phyloP scores from a whole-genome alignment of 441 rosid genomes.

The Syzygium syzygioides region DNA sequence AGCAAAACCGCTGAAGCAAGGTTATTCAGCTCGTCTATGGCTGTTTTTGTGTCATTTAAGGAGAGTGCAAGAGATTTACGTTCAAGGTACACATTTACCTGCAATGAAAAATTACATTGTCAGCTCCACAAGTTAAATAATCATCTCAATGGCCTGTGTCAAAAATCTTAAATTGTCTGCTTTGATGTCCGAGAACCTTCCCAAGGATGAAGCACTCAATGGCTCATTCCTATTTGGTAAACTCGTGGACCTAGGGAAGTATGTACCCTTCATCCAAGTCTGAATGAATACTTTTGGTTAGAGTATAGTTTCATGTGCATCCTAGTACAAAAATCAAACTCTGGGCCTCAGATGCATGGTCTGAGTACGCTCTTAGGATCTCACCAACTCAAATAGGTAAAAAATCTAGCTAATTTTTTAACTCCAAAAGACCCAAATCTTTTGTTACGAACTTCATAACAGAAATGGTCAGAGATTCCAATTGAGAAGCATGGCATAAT shows the following conservation, averaged over 20 bases:
- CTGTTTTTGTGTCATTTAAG: constrained; percentile 58
- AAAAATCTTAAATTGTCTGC: background rate
- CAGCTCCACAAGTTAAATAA: background rate
- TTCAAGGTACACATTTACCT: constrained; percentile 51
- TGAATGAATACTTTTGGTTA: background rate
- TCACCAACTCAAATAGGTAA: background rate
- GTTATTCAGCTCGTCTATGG: constrained; percentile 55
- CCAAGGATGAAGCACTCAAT: background rate
- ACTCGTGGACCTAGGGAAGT: background rate
- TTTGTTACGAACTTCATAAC: background rate
- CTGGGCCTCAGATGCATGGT: background rate
- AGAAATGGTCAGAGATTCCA: background rate
- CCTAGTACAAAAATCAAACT: background rate
- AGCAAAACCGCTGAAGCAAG: constrained; percentile 28
- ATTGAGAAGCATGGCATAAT: background rate
- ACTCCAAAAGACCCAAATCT: background rate
- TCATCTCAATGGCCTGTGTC: background rate
- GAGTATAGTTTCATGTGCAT: background rate
- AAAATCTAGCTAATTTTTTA: background rate
- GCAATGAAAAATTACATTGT: background rate
- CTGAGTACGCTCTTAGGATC: background rate
- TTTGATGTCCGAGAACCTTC: background rate
- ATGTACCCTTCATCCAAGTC: background rate
- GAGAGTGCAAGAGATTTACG: constrained; percentile 52
- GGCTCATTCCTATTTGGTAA: background rate